Percentiles rank a stretch among this genome's conserved stretches.
phyloP scores from a whole-genome alignment of 1,284 basidiomycete species.

The Ustilago tritici region DNA sequence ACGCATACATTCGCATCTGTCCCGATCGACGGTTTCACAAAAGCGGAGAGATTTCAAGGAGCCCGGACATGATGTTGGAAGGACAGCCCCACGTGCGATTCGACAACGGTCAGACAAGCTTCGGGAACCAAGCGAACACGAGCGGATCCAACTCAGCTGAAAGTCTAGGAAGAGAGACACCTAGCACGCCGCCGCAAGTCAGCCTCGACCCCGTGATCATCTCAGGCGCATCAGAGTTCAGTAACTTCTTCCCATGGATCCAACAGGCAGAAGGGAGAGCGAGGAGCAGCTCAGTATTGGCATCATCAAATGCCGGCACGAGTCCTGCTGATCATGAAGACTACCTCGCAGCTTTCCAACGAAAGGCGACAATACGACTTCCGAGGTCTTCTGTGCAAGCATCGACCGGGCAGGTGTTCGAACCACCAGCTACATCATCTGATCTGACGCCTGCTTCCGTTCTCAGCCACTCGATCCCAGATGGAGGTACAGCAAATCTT shows the following conservation, averaged over 20 bases:
- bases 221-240: constrained; percentile 7
- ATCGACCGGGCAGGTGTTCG: neutral
- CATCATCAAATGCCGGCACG: neutral
- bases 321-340: neutral
- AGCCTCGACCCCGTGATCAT: constrained; percentile 7
- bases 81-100: constrained; percentile 2
- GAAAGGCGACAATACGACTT: constrained; percentile 7
- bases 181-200: constrained; percentile 27
- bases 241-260: constrained; percentile 34
- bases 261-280: constrained; percentile 1
- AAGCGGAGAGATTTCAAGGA: neutral
- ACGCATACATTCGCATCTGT: neutral
- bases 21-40: neutral
- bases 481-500: neutral
- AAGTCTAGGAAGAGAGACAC: constrained; percentile 7
- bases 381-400: neutral
- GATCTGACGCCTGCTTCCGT: neutral
- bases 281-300: neutral
- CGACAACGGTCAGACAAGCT: constrained; percentile 4
- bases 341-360: constrained; percentile 16
- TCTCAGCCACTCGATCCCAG: neutral
- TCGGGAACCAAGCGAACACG: neutral
- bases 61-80: neutral
- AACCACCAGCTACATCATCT: neutral
- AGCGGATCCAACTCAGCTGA: constrained; percentile 21